phyloP scores from a whole-genome alignment of 208 protist species.

The Crithidia bombi region DNA sequence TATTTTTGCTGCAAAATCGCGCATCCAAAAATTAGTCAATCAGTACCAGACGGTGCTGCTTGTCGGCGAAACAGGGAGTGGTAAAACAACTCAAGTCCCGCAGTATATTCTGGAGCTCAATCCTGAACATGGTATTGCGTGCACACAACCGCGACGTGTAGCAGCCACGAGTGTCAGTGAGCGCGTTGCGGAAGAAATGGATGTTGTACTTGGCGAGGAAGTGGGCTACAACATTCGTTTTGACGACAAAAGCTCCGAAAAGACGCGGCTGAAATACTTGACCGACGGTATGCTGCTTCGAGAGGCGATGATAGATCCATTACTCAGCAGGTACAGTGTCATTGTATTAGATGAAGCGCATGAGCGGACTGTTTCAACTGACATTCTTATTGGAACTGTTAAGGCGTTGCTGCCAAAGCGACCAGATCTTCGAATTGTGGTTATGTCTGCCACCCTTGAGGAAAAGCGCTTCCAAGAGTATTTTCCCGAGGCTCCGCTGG shows the following conservation, averaged over 20 bases:
- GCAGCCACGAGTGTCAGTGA: slow-evolving; percentile 98
- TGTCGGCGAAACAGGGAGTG: slow-evolving; percentile 94
- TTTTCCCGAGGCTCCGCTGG: slow-evolving; percentile 97
- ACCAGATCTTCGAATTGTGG: slow-evolving; percentile 95
- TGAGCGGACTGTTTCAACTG: slow-evolving; percentile 98
- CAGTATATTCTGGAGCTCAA: slow-evolving; percentile 94
- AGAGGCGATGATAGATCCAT: slow-evolving; percentile 95
- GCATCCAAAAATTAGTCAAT: slow-evolving; percentile 90
- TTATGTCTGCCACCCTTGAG: slow-evolving; percentile 98
- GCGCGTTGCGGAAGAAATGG: slow-evolving; percentile 98
- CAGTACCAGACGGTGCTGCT: slow-evolving; percentile 91
- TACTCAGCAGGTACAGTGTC: slow-evolving; percentile 93
- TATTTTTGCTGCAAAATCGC: slow-evolving; percentile 74
- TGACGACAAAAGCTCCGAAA: slow-evolving; percentile 94
- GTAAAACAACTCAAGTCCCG: slow-evolving; percentile 96
- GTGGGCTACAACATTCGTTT: slow-evolving; percentile 99
- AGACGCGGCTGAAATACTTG: slow-evolving; percentile 98
- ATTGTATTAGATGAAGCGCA: slow-evolving; percentile 99
- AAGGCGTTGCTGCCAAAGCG: slow-evolving; percentile 89
- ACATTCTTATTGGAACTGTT: slow-evolving; percentile 98
- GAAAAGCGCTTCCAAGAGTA: slow-evolving; percentile 98
- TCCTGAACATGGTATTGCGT: slow-evolving; percentile 78
- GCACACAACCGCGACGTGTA: slow-evolving; percentile 98
- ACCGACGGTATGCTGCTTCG: slow-evolving; percentile 99
- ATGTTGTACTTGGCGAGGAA: slow-evolving; percentile 95